Conservation (phyloP, 345 rosid species). For the Alliaria petiolata region DNA sequence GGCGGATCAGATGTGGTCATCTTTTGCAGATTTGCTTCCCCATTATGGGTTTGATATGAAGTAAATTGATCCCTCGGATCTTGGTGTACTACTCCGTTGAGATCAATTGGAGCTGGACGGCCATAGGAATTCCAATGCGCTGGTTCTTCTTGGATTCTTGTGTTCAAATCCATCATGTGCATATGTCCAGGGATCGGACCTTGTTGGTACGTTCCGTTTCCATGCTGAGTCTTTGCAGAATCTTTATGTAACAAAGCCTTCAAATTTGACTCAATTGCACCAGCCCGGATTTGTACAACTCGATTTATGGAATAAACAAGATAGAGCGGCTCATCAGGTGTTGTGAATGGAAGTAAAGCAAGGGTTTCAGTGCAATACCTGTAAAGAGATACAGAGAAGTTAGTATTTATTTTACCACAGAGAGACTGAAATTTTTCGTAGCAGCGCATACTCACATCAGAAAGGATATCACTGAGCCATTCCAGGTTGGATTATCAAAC, state of each 20-base stretch:
- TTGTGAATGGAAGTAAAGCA: constrained; percentile 85
- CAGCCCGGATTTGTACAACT: constrained; percentile 89
- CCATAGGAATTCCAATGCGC: constrained; percentile 29
- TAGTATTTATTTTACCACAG: constrained; percentile 7
- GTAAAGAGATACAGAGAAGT: constrained; percentile 25
- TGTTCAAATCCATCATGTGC: constrained; percentile 55
- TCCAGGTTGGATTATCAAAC: constrained; percentile 81
- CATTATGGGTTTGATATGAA: constrained; percentile 23
- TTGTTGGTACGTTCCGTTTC: constrained; percentile 49
- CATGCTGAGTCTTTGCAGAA: constrained; percentile 34
- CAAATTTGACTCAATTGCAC: constrained; percentile 89
- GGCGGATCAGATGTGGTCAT: constrained; percentile 36
- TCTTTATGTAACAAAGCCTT: constrained; percentile 66
- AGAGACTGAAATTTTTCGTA: neutral
- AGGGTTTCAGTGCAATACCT: constrained; percentile 99
- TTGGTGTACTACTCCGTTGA: constrained; percentile 55
- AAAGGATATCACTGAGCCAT: constrained; percentile 60
- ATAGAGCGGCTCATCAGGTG: constrained; percentile 98
- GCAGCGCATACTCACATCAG: constrained; percentile 62
- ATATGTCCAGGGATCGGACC: constrained; percentile 30
- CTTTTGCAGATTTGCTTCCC: constrained; percentile 39
- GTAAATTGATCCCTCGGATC: constrained; percentile 40
- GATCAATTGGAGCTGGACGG: constrained; percentile 45
- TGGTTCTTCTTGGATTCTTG: constrained; percentile 42
- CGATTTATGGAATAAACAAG: constrained; percentile 87